phyloP scores from a whole-genome alignment of 257 asterid genomes.

The Primulina huaijiensis region DNA sequence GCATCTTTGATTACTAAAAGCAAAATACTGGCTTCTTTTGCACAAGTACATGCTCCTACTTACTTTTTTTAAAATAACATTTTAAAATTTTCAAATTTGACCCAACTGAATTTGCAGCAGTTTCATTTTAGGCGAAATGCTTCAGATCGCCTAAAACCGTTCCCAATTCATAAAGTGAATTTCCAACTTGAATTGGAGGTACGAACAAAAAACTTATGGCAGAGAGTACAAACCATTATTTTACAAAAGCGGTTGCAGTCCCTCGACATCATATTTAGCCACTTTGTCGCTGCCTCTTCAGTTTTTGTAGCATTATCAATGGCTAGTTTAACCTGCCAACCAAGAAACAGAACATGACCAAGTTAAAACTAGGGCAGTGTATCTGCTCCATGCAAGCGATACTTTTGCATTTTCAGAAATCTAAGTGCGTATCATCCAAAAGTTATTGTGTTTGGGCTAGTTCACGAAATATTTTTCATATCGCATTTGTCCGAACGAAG shows the following conservation, averaged over 20 bases:
- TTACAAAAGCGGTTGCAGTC: conserved; percentile 94
- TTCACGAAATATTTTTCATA: background rate
- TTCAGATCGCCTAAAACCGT: background rate
- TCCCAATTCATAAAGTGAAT: background rate
- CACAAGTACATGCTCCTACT: background rate
- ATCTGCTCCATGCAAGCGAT: conserved; percentile 14
- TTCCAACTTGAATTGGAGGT: background rate
- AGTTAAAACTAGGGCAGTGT: background rate
- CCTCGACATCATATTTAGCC: conserved; percentile 75
- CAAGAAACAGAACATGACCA: conserved; percentile 10
- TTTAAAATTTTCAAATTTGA: background rate
- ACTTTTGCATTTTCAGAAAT: conserved; percentile 19
- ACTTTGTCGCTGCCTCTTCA: conserved; percentile 69
- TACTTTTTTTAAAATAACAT: background rate
- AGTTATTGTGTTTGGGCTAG: background rate
- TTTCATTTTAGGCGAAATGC: background rate
- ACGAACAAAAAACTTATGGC: conserved; percentile 7
- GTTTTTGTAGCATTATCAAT: conserved; percentile 53
- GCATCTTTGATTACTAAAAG: background rate
- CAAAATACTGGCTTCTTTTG: background rate
- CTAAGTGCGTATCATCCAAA: conserved; percentile 17
- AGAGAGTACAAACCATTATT: conserved; percentile 64
- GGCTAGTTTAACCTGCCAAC: conserved; percentile 61
- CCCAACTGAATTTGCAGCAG: background rate
- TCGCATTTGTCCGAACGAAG: background rate